Percentiles rank a stretch among this genome's conserved stretches.
Conservation (phyloP, 2,329 filamentous ascomycete species). For the Arthroderma sp. region DNA sequence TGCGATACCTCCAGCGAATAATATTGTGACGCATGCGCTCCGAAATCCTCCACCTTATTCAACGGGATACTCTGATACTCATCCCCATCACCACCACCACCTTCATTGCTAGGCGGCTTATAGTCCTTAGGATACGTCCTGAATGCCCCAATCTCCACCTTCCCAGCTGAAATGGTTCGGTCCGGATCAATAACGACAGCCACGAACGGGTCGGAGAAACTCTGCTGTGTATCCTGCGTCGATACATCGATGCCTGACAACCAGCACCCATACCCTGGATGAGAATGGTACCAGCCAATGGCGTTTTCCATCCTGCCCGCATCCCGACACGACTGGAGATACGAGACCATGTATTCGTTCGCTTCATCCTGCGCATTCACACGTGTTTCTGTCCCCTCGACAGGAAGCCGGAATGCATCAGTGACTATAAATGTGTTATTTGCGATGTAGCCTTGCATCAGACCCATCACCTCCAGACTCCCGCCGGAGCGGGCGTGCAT, state of each 20-base stretch:
- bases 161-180: constrained; percentile 83
- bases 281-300: constrained; percentile 95
- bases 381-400: constrained; percentile 95
- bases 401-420: constrained; percentile 82
- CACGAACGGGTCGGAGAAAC: constrained; percentile 77
- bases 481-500: constrained; percentile 97
- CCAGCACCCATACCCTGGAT: constrained; percentile 98
- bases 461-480: constrained; percentile 84
- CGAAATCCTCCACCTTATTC: constrained; percentile 92
- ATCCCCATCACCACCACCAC: constrained; percentile 23
- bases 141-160: constrained; percentile 96
- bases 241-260: constrained; percentile 87
- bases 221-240: constrained; percentile 76
- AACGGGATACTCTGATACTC: constrained; percentile 58
- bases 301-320: constrained; percentile 75
- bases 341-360: constrained; percentile 92
- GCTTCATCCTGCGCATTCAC: constrained; percentile 94
- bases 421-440: constrained; percentile 78
- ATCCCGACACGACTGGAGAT: constrained; percentile 61
- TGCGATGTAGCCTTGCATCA: constrained; percentile 92
- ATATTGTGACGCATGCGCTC: constrained; percentile 79
- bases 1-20: constrained; percentile 85
- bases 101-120: constrained; percentile 40
- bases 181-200: constrained; percentile 95
- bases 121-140: constrained; percentile 72